Conservation (phyloP, 129 eudicot species). For the Arctium lappa region DNA sequence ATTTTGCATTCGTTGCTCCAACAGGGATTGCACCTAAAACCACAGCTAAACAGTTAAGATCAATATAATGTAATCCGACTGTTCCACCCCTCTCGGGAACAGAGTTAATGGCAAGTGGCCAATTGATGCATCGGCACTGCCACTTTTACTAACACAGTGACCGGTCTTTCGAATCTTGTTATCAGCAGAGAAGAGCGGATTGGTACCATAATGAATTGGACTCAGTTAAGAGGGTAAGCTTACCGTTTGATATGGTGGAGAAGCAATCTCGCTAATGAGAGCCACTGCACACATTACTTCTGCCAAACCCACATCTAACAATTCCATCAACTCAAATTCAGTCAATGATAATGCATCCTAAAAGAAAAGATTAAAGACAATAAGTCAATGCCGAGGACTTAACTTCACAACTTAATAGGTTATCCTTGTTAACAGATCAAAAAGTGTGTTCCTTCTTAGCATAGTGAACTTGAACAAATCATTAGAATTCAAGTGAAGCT, state of each 20-base stretch:
- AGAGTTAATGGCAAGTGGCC: not conserved
- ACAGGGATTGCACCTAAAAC: constrained; percentile 58
- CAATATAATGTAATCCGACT: not conserved
- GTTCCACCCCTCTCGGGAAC: not conserved
- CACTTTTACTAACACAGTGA: not conserved
- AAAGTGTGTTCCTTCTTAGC: not conserved
- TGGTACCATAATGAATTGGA: not conserved
- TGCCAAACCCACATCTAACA: constrained; percentile 58
- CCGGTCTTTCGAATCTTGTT: not conserved
- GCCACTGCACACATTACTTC: constrained; percentile 56
- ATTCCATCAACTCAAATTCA: constrained; percentile 87
- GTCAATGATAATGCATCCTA: constrained; percentile 82
- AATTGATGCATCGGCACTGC: not conserved
- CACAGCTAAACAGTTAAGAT: constrained; percentile 13
- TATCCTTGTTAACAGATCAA: not conserved
- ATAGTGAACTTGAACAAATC: not conserved
- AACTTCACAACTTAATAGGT: not conserved
- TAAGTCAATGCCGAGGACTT: not conserved
- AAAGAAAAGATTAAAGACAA: constrained; percentile 1
- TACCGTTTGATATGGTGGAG: constrained; percentile 79
- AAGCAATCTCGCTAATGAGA: constrained; percentile 59
- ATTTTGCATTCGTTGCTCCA: constrained; percentile 49
- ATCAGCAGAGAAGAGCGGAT: not conserved
- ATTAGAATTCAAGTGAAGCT: not conserved
- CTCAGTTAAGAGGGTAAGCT: not conserved